Conservation (phyloP, 2,329 filamentous ascomycete species). For the Aspergillus transmontanensis region DNA sequence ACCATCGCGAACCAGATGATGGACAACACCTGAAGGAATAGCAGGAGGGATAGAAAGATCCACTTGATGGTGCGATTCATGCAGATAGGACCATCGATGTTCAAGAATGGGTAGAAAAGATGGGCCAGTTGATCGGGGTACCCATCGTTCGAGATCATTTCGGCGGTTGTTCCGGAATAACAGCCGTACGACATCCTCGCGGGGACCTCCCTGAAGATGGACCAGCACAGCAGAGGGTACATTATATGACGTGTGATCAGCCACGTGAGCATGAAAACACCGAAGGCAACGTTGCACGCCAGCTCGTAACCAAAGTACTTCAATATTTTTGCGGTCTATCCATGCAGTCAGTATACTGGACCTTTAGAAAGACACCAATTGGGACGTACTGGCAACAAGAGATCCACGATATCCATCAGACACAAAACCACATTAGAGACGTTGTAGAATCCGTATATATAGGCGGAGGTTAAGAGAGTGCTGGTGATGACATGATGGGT, state of each 20-base stretch:
- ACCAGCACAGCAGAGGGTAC: slow-evolving; percentile 80
- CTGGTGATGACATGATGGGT: slow-evolving; percentile 91
- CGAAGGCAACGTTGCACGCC: slow-evolving; percentile 81
- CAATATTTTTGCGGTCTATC: slow-evolving; percentile 82
- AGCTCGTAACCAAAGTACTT: slow-evolving; percentile 81
- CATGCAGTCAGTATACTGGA: not conserved
- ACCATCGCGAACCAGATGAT: slow-evolving; percentile 92
- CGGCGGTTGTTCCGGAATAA: slow-evolving; percentile 58
- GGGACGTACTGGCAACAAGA: slow-evolving; percentile 75
- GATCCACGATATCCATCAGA: slow-evolving; percentile 91
- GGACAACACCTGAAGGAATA: slow-evolving; percentile 77
- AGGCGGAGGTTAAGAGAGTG: slow-evolving; percentile 76
- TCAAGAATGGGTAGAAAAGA: slow-evolving; percentile 72
- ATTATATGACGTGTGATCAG: slow-evolving; percentile 78
- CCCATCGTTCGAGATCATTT: slow-evolving; percentile 37
- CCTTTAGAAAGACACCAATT: not conserved
- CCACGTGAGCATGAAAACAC: slow-evolving; percentile 84
- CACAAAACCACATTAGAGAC: slow-evolving; percentile 87
- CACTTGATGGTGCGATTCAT: slow-evolving; percentile 74
- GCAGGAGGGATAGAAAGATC: slow-evolving; percentile 74
- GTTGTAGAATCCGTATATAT: slow-evolving; percentile 82
- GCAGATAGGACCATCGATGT: slow-evolving; percentile 74
- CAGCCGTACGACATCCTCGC: slow-evolving; percentile 68
- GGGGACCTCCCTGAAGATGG: slow-evolving; percentile 70
- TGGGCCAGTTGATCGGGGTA: slow-evolving; percentile 56